Evolutionary conservation across 2,329 filamentous ascomycete species (phyloP).

Genomic region (Ambrosiella xylebori): DNA sequence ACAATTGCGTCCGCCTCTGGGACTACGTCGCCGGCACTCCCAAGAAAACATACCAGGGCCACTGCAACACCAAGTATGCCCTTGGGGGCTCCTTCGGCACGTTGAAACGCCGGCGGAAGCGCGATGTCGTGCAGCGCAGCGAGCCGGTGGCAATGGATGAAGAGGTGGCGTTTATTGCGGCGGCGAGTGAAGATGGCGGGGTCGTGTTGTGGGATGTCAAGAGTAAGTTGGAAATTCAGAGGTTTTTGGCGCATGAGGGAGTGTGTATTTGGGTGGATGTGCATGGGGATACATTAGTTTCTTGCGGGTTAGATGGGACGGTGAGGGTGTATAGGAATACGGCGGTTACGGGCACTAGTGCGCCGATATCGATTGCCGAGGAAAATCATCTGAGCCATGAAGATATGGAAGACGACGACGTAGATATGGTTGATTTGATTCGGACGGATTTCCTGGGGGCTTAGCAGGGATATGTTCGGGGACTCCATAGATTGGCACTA

Average conservation of each 20-base stretch:
- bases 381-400: background rate
- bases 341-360: background rate
- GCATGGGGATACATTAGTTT: constrained; percentile 37
- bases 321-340: constrained; percentile 31
- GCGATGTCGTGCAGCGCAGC: constrained; percentile 12
- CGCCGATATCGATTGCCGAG: background rate
- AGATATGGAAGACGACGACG: constrained; percentile 1
- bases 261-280: constrained; percentile 52
- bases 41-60: constrained; percentile 94
- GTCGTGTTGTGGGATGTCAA: constrained; percentile 82
- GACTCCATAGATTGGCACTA: background rate
- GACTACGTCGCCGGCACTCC: constrained; percentile 83
- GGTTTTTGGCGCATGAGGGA: constrained; percentile 34
- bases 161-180: constrained; percentile 45
- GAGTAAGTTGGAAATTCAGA: constrained; percentile 67
- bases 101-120: constrained; percentile 10
- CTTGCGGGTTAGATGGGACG: constrained; percentile 36
- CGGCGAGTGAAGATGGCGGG: constrained; percentile 74
- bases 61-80: constrained; percentile 68
- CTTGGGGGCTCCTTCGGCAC: constrained; percentile 71
- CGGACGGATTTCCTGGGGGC: background rate
- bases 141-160: background rate
- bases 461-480: background rate
- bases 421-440: constrained; percentile 8
- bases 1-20: constrained; percentile 82